Evolutionary conservation across 2,329 filamentous ascomycete genomes (phyloP), one percentile per base, ranked within the genome.

Genomic region (Botrytis porri): DNA sequence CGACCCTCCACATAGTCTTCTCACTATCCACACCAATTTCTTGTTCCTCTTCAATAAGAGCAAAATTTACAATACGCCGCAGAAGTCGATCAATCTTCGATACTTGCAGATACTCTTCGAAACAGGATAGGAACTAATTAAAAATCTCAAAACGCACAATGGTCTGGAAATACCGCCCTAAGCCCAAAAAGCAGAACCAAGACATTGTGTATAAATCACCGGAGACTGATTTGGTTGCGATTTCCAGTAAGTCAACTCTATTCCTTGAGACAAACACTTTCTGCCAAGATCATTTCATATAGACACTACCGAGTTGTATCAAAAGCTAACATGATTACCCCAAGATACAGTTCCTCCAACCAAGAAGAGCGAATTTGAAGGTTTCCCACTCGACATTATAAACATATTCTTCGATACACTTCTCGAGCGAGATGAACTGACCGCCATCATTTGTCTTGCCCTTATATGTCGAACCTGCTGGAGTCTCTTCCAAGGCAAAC

Each of bases 51-150:
- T 9, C 25, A 9, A 16, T 1, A 62, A n/a, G 22, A 62, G 8
- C 0, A 62, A 39, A 25, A n/a, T n/a, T n/a, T n/a, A 4, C 3
- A 39, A 1, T 3, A 8, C 16, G 6, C 22, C n/a, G 39, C 2
- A 37, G 12, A 4, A 0, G 2, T 9, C 4, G 0, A 61, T 4
- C 1, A 18, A 6, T n/a, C 16, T 16, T 0, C 1, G 35, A 18
- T 8, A 61, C 7, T 37, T 39, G 3, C 6, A 25, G 6, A 39
- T n/a, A 16, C 12, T 37, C 14, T 61, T n/a, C 14, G 12, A 10
- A 18, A n/a, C 14, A 39, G 2, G 7, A 0, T 7, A 39, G 22
- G 18, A 4, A 18, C 7, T 14, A 3, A 39, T n/a, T 4, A 10
- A 16, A 3, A 22, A 39, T 18, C 25, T 1, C 12, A 9, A n/a